Evolutionary conservation across 177 flowering plant genomes (phyloP), one percentile per base, ranked within the genome.

Genomic region (Vitis hybrid): DNA sequence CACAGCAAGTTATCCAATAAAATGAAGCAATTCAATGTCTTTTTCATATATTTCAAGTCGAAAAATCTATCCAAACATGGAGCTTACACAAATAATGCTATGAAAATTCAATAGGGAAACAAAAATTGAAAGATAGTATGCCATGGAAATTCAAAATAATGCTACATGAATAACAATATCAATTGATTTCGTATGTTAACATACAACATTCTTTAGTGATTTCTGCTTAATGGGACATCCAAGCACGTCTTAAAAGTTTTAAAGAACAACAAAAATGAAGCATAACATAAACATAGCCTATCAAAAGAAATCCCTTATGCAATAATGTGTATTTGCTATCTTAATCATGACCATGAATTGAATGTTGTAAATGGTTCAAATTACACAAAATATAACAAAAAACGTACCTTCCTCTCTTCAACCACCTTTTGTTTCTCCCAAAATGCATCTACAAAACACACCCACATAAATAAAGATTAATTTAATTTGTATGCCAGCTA

Each of bases 351-450:
- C 45, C 55, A 48, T 17, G 34, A 48, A 26, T 48, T 32, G 32
- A 30, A 11, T 64, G 39, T 12, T 17, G 51, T 30, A 23, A 65
- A 3, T 30, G n/a, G 72, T 61, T 70, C 66, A 61, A 13, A 63
- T 6, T 39, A 14, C 39, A 62, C 10, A 54, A 10, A 49, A 23
- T 23, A 23, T 23, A 23, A 23, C 26, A 23, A 23, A 23, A 23
- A 62, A 6, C 72, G 49, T 76, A 90, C 91, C 92, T 87, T 88
- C 68, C 61, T 80, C 78, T 82, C 88, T 57, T 88, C 89, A 70
- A 81, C 85, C 61, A 76, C 61, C 67, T 75, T 86, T 67, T 84
- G 81, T 72, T 86, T 89, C 74, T 72, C 72, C 94, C 91, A 89
- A 45, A 89, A 89, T 48, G 80, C 79, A 79, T 84, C 95, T 90